Evolutionary conservation across 2,329 filamentous ascomycete species (phyloP).

Genomic region (Aureobasidium sp.): DNA sequence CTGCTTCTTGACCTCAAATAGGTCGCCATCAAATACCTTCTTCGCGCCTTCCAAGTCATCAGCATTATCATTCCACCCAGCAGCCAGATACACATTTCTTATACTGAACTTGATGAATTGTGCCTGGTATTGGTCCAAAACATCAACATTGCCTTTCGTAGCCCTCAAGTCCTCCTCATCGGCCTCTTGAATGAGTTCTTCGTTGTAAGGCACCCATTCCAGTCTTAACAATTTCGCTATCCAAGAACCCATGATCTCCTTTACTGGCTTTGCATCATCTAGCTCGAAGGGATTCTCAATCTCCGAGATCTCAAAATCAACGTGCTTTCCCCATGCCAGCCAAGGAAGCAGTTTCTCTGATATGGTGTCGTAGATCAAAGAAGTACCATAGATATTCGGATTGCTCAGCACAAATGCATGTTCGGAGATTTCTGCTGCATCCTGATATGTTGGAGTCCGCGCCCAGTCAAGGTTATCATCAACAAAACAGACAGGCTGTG

Average conservation of each 20-base stretch:
- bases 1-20: background rate
- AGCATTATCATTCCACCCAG: conserved; percentile 1
- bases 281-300: background rate
- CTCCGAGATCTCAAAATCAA: background rate
- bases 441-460: background rate
- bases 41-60: conserved; percentile 13
- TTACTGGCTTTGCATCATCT: background rate
- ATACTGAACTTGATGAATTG: background rate
- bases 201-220: conserved; percentile 1
- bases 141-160: background rate
- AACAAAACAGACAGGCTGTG: background rate
- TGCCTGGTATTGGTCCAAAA: background rate
- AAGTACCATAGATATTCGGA: background rate
- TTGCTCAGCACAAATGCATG: background rate
- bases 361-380: background rate
- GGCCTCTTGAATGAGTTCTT: background rate
- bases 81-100: background rate
- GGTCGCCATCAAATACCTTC: background rate
- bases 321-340: background rate
- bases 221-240: background rate
- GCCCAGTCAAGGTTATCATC: background rate
- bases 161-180: background rate
- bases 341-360: background rate
- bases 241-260: background rate
- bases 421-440: background rate